Conservation (phyloP, 2,329 filamentous ascomycete species). For the Phyllosticta citribraziliensis region DNA sequence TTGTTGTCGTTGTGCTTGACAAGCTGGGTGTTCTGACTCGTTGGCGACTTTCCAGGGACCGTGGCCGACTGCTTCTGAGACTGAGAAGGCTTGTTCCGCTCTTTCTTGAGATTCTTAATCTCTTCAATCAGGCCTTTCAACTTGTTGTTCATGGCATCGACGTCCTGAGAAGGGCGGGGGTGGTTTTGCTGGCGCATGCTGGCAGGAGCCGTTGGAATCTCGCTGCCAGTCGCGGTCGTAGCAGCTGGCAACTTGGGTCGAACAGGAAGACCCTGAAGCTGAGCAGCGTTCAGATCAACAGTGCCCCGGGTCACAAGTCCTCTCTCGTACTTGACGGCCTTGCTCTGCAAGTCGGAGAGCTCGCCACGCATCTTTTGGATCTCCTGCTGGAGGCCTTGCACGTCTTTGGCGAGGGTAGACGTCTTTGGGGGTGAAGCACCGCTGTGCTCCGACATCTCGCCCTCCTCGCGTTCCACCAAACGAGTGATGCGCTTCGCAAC, state of each 20-base stretch:
- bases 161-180: neutral
- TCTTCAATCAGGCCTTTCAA: neutral
- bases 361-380: neutral
- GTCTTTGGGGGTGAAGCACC: neutral
- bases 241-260: neutral
- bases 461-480: neutral
- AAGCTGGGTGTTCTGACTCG: neutral
- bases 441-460: neutral
- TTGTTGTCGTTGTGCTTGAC: neutral
- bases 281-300: neutral
- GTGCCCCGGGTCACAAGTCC: neutral
- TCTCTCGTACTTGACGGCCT: neutral
- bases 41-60: neutral
- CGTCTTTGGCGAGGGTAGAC: neutral
- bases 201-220: neutral
- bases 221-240: neutral
- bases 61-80: neutral
- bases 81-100: neutral
- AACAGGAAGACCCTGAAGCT: neutral
- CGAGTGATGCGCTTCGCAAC: neutral
- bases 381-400: neutral
- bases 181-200: neutral
- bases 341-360: neutral
- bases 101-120: neutral
- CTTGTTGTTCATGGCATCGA: neutral